Base-by-base conservation (phyloP, 805 yeast genomes). In the Schwanniomyces sp. region DNA sequence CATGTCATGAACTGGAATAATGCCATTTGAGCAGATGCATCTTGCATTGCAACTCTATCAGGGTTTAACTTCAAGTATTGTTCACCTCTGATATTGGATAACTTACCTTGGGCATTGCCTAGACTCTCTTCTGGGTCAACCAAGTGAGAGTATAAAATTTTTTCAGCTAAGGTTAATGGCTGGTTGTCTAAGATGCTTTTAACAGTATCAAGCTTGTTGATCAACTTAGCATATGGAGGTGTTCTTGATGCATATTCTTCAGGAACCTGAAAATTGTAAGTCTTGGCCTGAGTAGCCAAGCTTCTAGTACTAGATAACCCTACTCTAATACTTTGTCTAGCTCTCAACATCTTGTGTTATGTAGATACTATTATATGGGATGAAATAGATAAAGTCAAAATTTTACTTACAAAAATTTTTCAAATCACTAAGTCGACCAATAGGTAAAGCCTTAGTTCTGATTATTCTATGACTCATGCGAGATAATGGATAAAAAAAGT, bases 11-110 rank as follows among this genome's bases (percentile, higher is more conserved):
- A 94, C 74, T 94, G 99, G 59, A 94, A 76, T 57, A 94, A 77
- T n/a, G 99, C 99, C 89, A 92, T 94, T 74, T 94, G 99, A 16
- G 99, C 99, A 28, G 97, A 88, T n/a, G 99, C 99, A 78, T 94
- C 99, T 77, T 94, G 99, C 96, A 95, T 92, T 25, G 99, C 99
- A 41, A 94, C 98, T 67, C 99, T 84, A 67, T 94, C 99, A 21
- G 99, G 99, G 66, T 88, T 83, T 60, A 94, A 80, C 76, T 94
- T 94, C 67, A 94, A 80, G 72, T 94, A 94, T 45, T 91, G 83
- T 43, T 84, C 76, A 57, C 99, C 99, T 72, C 99, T 83, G 53
- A 86, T 72, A 56, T 80, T 78, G 44, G 73, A 59, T 14, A 81
- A 63, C 46, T 74, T 69, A 9, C 81, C 78, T 14, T 76, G 73